Base-by-base conservation (phyloP, 257 asterid species). In the Primulina eburnea region DNA sequence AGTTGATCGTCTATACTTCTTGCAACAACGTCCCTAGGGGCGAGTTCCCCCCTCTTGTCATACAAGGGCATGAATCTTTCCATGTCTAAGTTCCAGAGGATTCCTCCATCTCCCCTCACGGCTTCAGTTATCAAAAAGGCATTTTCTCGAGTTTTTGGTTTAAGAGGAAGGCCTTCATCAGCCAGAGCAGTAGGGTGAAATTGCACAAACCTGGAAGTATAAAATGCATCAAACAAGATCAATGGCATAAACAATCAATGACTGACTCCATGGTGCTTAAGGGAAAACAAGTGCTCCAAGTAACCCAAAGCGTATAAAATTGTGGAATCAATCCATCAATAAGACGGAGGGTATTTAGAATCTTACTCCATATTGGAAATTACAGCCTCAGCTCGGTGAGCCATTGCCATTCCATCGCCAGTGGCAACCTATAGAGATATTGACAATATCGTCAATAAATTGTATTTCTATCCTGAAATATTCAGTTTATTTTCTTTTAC, bases 401-500 rank as follows among this genome's bases (percentile, higher is more conserved):
- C 93, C 95, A 94, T 94, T 40, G 99, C 99, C 21, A 91, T 92
- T 77, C 99, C 99, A 88, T 91, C 99, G 59, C 99, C 99, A 57
- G 98, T 94, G 60, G 99, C 97, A 4, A 94, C 97, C 99, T 94
- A 73, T 67, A 73, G 35, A 63, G 28, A 76, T 60, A 76, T 61
- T 21, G 28, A 10, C 65, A 79, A 63, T 71, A 68, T 16, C 66
- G 62, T 73, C 53, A 57, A 64, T 60, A 40, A n/a, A 62, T 52
- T 58, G 30, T 65, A 24, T 34, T 34, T 32, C 69, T 14, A 66
- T 28, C 30, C 16, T n/a, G 37, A 38, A 5, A 52, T 71, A 52
- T 72, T 70, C 35, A 20, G 71, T 40, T 34, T 35, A 37, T 71
- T 57, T 3, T 37, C 14, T 7, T 33, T 64, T 47, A 6, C 29